Base-by-base conservation (phyloP, 345 rosid genomes). In the Pugionium cornutum region DNA sequence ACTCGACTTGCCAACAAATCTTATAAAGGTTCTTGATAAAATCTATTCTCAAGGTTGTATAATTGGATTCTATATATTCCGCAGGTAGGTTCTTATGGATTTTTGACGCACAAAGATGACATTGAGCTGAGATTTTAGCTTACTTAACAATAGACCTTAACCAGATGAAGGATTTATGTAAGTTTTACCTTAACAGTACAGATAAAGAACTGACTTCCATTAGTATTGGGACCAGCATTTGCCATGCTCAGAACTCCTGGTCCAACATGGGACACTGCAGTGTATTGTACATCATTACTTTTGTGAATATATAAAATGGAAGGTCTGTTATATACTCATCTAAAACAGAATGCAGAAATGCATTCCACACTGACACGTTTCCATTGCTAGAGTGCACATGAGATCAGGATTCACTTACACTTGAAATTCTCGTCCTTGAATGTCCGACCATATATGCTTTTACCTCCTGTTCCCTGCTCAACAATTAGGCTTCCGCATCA, bases 181-280 rank as follows among this genome's bases (percentile, higher is more conserved):
- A 18, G 41, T 2, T 61, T 47, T 87, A 95, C 99, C 96, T 83
- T 86, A 59, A 91, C 95, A 31, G 98, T 95, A 83, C 99, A 91
- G 71, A 95, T 89, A 67, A 95, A 95, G 76, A 95, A 91, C 64
- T 95, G 98, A 74, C 99, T 95, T 34, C 99, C 98, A 47, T 95
- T 95, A 61, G 99, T 95, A 77, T 95, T 91, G 33, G 99, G 97
- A 53, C 99, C 98, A 56, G 98, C 98, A 83, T 95, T 95, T 58
- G 98, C 99, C 99, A 95, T 95, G 64, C 99, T 91, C 56, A 89
- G 62, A 66, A 95, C 78, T 73, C 99, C 99, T 62, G 99, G 96
- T 77, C 96, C 99, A 9, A 40, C 68, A 76, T 95, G 99, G 6
- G 88, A 37, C 74, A 95, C 99, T 95, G 95, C 82, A 78, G 58